phyloP scores from a whole-genome alignment of 306 rosid genomes.

The Begonia peltatifolia region DNA sequence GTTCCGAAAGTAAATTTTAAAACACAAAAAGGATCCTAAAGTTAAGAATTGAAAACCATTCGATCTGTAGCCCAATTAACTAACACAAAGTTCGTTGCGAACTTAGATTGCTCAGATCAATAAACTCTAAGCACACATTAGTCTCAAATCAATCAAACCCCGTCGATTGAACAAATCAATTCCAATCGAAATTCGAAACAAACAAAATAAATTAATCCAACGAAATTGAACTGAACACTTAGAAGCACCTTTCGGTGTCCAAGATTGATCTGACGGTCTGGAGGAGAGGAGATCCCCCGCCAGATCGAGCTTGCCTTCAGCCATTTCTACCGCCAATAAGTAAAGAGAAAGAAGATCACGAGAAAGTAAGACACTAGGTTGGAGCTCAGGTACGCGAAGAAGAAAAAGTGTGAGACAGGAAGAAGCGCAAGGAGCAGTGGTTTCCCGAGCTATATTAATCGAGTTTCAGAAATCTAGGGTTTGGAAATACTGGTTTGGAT shows the following conservation, averaged over 20 bases:
- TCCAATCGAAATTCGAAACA: not conserved
- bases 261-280: conserved; percentile 32
- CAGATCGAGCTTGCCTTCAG: conserved; percentile 41
- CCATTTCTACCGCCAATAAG: conserved; percentile 17
- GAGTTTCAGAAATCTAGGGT: conserved; percentile 30
- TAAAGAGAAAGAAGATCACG: conserved; percentile 4
- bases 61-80: too few relatives aligned
- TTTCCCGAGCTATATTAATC: not conserved
- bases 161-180: not conserved
- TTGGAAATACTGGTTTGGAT: conserved; percentile 13
- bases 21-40: too few relatives aligned
- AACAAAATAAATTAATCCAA: not conserved
- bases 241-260: conserved; percentile 32
- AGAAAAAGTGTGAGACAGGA: not conserved
- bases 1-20: too few relatives aligned
- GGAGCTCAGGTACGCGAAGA: not conserved
- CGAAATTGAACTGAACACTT: not conserved
- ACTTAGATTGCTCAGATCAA: conserved; percentile 15
- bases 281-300: conserved; percentile 36
- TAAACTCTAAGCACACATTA: conserved; percentile 3
- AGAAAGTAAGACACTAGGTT: conserved; percentile 3
- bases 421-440: not conserved
- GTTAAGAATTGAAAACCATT: too few relatives aligned
- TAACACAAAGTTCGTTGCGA: too few relatives aligned
- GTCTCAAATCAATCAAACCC: conserved; percentile 13